Evolutionary conservation across 1,139 yeast genomes (phyloP), one percentile per base, ranked within the genome.

Genomic region (Hemisphaericaspora subhashii): DNA sequence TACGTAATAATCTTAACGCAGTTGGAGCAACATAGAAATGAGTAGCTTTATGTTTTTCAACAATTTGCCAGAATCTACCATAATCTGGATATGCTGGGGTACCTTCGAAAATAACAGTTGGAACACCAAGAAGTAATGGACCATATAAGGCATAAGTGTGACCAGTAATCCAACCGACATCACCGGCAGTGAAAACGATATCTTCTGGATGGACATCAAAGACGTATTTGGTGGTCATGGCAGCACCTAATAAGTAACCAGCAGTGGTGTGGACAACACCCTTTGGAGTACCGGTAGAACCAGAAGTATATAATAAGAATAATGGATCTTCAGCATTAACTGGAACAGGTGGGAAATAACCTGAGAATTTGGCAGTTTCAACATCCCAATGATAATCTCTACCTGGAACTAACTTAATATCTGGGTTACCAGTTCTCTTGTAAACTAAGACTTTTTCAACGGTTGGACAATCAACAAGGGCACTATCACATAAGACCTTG

Each of bases 121-220:
- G 86, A 42, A 88, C 83, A 64, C 98, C 98, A 42, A 88, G 74
- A 37, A 81, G 66, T 55, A 92, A 78, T 41, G 98, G 98, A 48
- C 98, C 98, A 62, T 92, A 92, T 46, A 90, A 73, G 26, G 95
- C 96, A 59, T 92, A 92, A 27, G 98, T 85, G 68, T 92, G 98
- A 54, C 98, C 98, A 30, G 98, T 92, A 61, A 92, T 92, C 98
- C 98, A 92, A 63, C 98, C 98, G 39, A 92, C 96, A 65, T 92
- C 98, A 63, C 98, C 98, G 39, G 98, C 97, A 38, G 98, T 90
- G 75, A 92, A 92, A 46, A 92, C 73, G 39, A 86, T 77, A 64
- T 92, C 98, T 54, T 86, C 85, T 39, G 83, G 79, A 62, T 88
- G 96, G 42, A 92, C 77, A 64, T 94, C 98, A 61, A 92, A 92